Evolutionary conservation across 306 rosid genomes (phyloP).

Genomic region (Quillaja saponaria): DNA sequence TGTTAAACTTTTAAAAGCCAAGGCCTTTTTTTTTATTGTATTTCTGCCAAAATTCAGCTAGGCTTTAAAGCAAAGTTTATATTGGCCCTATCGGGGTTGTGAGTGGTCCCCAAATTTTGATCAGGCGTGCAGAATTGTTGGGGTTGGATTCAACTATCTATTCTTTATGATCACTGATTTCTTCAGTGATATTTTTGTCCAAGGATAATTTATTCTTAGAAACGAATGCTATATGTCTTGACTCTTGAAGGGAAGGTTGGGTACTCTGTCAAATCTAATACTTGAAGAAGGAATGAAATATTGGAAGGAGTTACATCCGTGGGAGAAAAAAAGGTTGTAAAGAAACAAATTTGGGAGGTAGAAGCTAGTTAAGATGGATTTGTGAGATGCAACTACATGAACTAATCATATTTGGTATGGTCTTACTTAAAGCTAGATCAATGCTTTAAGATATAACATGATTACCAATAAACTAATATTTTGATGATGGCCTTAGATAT

Average conservation of each 20-base stretch:
- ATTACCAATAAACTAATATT: background rate
- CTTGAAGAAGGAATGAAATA: background rate
- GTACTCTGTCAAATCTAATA: background rate
- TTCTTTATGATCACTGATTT: background rate
- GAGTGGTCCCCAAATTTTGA: slow-evolving; percentile 1
- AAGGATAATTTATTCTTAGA: background rate
- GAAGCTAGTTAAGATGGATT: background rate
- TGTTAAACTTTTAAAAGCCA: background rate
- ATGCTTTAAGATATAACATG: background rate
- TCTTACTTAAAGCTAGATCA: slow-evolving; percentile 6
- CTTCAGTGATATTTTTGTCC: slow-evolving; percentile 6
- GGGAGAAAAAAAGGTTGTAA: background rate
- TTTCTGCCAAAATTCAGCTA: background rate
- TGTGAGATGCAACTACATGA: background rate
- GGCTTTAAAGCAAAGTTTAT: background rate
- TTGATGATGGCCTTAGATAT: background rate
- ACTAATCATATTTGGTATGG: background rate
- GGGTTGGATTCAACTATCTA: slow-evolving; percentile 7
- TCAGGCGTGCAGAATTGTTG: slow-evolving; percentile 1
- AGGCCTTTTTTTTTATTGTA: background rate
- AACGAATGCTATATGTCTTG: background rate
- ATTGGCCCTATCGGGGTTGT: background rate
- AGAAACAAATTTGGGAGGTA: background rate
- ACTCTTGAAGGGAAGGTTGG: background rate
- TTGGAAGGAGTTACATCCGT: background rate